Evolutionary conservation across 2,329 filamentous ascomycete genomes (phyloP), one percentile per base, ranked within the genome.

Genomic region (Paraphaeosphaeria sporulosa): DNA sequence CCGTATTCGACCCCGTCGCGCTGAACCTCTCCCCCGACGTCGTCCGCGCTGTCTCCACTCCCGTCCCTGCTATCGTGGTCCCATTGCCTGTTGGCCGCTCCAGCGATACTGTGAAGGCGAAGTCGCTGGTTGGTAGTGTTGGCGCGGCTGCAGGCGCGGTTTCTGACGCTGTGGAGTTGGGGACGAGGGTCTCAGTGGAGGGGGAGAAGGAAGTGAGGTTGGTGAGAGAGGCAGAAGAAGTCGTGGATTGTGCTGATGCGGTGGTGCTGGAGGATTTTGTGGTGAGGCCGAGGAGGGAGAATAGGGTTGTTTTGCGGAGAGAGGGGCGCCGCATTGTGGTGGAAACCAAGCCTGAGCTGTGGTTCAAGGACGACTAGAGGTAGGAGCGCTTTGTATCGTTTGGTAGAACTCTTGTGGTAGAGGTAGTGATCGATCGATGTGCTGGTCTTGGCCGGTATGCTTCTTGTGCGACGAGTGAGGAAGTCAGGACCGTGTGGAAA

Each of bases 241-340:
- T 48, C 12, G 57, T 50, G 8, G 56, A 30, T 30, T 51, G 48
- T 17, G 56, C 46, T 21, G 53, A 23, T 17, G 63, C 44, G 44
- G 60, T n/a, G 34, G 60, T 21, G 38, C 57, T 13, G 25, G 60
- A n/a, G 38, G 43, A 32, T 21, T 48, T 48, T 34, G 38, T n/a
- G 38, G 38, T n/a, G 15, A 61, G 54, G 52, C 49, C 46, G 21
- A 65, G 52, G 36, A 63, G 55, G 54, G 58, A 62, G 47, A 62
- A 55, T 40, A 63, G 51, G 32, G 55, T 57, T 25, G 51, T 57
- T 21, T 40, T 52, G 48, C 52, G 36, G 40, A 51, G 49, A 30
- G 34, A 42, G n/a, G 46, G 52, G 34, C 38, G 46, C 23, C 43
- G 55, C 61, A 64, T 61, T 13, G 52, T 56, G 46, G 38, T 32